Evolutionary conservation across 495 filamentous ascomycete genomes (phyloP).

Genomic region (Achaetomiella virescens): DNA sequence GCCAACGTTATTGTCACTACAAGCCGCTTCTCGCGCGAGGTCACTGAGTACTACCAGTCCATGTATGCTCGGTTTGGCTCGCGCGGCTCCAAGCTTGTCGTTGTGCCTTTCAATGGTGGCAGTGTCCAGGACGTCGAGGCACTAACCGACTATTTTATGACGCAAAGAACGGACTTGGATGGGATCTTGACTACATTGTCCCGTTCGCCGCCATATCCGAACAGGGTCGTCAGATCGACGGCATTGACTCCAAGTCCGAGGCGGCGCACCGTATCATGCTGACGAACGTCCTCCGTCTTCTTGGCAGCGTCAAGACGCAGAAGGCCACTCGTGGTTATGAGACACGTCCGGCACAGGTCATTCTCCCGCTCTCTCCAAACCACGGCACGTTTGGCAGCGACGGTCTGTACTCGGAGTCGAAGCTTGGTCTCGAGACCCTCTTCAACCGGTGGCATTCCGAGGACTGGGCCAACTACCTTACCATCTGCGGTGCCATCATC

Average conservation of each 20-base stretch:
- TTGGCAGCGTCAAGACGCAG: constrained; percentile 84
- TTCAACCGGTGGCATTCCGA: constrained; percentile 99
- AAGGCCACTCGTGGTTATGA: constrained; percentile 83
- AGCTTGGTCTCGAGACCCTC: constrained; percentile 90
- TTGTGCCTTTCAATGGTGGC: constrained; percentile 98
- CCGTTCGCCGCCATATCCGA: constrained; percentile 97
- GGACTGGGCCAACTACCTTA: constrained; percentile 95
- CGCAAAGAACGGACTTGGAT: constrained; percentile 90
- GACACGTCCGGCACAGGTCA: constrained; percentile 92
- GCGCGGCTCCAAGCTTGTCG: constrained; percentile 90
- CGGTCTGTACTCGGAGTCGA: constrained; percentile 96
- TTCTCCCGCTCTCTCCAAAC: constrained; percentile 93
- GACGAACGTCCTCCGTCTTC: constrained; percentile 87
- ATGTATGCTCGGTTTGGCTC: constrained; percentile 95
- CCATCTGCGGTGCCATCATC: constrained; percentile 97
- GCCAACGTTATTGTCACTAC: constrained; percentile 95
- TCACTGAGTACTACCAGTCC: constrained; percentile 97
- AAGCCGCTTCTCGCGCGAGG: constrained; percentile 90
- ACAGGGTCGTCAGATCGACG: constrained; percentile 96
- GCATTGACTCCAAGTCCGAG: constrained; percentile 96
- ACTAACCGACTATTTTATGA: constrained; percentile 92
- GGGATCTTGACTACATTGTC: constrained; percentile 95
- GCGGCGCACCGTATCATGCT: constrained; percentile 98
- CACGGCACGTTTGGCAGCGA: constrained; percentile 98
- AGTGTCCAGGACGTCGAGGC: constrained; percentile 96